These are phyloP conservation scores for Cystofilobasidium macerans DNA, from an alignment of 768 basidiomycete genomes.

Conservation along the genomic window DNA sequence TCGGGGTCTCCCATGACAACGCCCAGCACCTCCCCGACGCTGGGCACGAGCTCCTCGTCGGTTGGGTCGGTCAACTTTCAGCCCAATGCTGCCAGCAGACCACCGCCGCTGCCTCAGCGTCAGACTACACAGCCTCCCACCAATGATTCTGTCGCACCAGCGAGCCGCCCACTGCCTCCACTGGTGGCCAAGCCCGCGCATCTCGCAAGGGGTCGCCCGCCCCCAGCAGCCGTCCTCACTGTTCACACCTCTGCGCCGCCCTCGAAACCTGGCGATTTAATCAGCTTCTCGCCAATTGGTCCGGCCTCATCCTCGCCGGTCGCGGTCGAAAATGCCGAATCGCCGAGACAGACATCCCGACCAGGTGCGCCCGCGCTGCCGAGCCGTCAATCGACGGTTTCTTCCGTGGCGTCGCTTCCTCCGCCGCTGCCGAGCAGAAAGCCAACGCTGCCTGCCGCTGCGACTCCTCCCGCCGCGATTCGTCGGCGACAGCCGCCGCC, in stretches of 20 bases:
- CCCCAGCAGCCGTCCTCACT: neutral
- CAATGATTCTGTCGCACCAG: neutral
- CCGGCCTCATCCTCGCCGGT: too few species aligned
- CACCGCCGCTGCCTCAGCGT: neutral
- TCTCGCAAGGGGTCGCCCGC: neutral
- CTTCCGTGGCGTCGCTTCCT: neutral
- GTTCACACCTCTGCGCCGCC: too few species aligned
- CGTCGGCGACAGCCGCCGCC: neutral
- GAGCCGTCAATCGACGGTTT: neutral
- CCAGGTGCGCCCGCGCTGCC: neutral
- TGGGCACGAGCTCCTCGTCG: too few species aligned
- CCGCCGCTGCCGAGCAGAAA: neutral
- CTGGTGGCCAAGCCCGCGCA: neutral
- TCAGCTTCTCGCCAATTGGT: too few species aligned
- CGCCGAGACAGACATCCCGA: too few species aligned
- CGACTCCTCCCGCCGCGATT: neutral
- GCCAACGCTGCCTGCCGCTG: neutral
- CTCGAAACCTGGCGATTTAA: too few species aligned
- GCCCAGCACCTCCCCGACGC: too few species aligned
- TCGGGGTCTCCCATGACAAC: too few species aligned
- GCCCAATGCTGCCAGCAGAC: too few species aligned
- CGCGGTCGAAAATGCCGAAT: too few species aligned
- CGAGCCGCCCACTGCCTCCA: neutral
- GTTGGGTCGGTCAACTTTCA: too few species aligned
- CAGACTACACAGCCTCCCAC: neutral